Evolutionary conservation across 768 basidiomycete species (phyloP).

Genomic region (Trametes sanguinea): DNA sequence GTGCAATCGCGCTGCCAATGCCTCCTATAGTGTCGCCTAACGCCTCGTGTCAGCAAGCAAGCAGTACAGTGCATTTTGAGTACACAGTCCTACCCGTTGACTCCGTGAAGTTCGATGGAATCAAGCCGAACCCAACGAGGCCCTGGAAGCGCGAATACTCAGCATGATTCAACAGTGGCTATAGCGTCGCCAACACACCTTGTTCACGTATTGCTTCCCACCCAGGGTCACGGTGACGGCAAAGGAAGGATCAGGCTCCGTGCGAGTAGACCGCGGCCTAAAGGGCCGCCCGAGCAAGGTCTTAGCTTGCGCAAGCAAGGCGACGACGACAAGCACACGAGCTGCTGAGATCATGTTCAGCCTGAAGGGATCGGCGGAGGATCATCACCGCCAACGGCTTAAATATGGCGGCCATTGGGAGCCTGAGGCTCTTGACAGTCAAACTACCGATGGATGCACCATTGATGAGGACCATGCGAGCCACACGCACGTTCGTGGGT

Average conservation of each 20-base stretch:
- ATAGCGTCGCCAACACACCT: conserved; percentile 28
- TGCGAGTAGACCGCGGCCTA: background rate
- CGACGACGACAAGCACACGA: background rate
- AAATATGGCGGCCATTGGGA: background rate
- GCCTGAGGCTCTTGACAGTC: background rate
- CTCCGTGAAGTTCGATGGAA: conserved; percentile 57
- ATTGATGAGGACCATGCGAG: conserved; percentile 11
- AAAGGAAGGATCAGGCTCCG: conserved; percentile 28
- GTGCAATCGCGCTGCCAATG: conserved; percentile 60
- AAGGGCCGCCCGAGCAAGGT: background rate
- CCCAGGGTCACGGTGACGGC: conserved; percentile 37
- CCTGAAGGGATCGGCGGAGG: background rate
- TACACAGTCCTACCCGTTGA: conserved; percentile 39
- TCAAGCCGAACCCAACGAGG: conserved; percentile 61
- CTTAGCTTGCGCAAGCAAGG: background rate
- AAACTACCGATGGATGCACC: background rate
- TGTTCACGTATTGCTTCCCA: conserved; percentile 47
- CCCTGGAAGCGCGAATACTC: conserved; percentile 39
- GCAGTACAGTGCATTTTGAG: background rate
- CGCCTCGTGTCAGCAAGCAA: too few species aligned
- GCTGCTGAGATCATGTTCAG: background rate
- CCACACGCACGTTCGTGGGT: conserved; percentile 9
- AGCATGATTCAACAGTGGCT: background rate
- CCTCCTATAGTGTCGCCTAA: conserved; percentile 58
- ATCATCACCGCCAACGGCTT: background rate